phyloP scores from a whole-genome alignment of 257 asterid species.

The Cynanchum wilfordii region DNA sequence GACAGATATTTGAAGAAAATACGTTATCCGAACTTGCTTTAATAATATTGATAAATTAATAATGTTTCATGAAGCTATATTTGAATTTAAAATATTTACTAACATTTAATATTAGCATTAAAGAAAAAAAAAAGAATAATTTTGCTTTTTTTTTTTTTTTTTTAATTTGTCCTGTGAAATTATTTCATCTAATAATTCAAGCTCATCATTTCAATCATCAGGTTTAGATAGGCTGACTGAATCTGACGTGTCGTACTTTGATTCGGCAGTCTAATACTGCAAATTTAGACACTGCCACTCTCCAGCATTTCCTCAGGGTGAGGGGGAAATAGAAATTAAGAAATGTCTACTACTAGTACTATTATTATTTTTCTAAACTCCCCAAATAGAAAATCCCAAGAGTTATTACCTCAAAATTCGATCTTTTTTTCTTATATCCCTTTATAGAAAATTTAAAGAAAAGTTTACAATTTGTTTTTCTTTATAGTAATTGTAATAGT shows the following conservation, averaged over 20 bases:
- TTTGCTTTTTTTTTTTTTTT: neutral
- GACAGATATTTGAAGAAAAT: too few relatives aligned
- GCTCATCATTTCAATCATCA: conserved; percentile 1
- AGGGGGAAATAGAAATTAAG: neutral
- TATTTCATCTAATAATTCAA: neutral
- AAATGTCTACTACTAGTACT: too few relatives aligned
- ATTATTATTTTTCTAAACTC: neutral
- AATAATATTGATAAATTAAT: too few relatives aligned
- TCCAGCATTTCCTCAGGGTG: conserved; percentile 1
- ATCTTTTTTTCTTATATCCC: neutral
- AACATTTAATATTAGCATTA: neutral
- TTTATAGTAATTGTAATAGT: too few relatives aligned
- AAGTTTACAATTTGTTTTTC: neutral
- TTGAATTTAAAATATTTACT: neutral
- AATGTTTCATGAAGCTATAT: too few relatives aligned
- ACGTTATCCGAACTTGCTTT: too few relatives aligned
- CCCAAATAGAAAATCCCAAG: neutral
- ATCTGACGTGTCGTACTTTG: neutral
- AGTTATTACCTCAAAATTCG: conserved; percentile 8
- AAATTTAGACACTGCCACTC: neutral
- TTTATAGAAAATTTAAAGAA: neutral
- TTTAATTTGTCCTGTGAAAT: neutral
- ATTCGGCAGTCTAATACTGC: neutral
- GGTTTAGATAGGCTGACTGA: neutral
- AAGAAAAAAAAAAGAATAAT: neutral